Percentiles rank a stretch among this genome's conserved stretches.
Conservation (phyloP, 1,284 basidiomycete genomes). For the Takashimella koratensis region DNA sequence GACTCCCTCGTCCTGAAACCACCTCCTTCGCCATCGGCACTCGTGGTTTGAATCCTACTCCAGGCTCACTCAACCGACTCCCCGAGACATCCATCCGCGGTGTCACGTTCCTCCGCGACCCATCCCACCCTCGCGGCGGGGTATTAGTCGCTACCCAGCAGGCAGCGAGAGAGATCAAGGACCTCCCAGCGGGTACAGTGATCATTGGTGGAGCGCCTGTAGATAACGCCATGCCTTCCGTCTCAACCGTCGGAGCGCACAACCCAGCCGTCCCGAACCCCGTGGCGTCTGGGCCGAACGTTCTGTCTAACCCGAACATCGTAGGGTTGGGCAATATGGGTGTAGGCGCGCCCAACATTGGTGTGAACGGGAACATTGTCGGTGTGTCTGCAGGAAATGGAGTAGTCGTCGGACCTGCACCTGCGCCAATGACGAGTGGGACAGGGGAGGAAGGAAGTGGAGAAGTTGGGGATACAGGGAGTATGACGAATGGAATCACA, state of each 20-base stretch:
- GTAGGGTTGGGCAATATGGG: not conserved
- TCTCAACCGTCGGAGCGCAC: not conserved
- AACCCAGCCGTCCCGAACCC: not conserved
- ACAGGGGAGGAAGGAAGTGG: not conserved
- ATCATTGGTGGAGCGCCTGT: conserved; percentile 21
- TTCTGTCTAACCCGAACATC: too few relatives aligned
- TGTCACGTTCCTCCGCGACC: conserved; percentile 27
- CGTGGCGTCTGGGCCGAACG: not conserved
- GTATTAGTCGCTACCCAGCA: conserved; percentile 27
- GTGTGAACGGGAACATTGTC: not conserved
- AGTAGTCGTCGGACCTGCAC: not conserved
- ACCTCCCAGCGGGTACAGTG: conserved; percentile 28
- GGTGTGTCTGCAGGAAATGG: not conserved
- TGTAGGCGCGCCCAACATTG: not conserved
- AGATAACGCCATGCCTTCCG: not conserved
- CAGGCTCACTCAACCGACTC: conserved; percentile 26
- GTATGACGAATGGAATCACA: not conserved
- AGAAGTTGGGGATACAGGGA: not conserved
- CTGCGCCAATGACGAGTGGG: not conserved
- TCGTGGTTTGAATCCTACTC: conserved; percentile 30
- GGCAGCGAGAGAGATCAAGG: conserved; percentile 29
- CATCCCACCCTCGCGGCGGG: conserved; percentile 20
- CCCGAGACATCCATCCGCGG: conserved; percentile 26
- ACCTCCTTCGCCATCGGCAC: conserved; percentile 13
- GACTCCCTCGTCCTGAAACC: conserved; percentile 3